Base-by-base conservation (phyloP, 2,329 filamentous ascomycete genomes). In the Epicoccum sorghinum region DNA sequence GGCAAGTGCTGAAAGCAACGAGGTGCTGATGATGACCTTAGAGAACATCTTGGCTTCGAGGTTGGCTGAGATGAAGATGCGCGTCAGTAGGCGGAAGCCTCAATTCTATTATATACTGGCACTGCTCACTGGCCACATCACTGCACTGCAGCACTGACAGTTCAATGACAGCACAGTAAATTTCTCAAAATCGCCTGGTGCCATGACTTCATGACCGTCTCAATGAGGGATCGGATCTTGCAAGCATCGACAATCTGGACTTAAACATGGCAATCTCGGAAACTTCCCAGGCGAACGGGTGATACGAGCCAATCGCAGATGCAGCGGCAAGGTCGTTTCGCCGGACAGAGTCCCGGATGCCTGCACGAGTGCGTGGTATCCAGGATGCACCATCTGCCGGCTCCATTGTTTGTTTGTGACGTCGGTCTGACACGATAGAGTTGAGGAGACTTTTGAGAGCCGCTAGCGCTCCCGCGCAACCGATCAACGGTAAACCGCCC, bases 161-260 rank as follows among this genome's bases (percentile, higher is more conserved):
- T 22, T 63, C 54, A 25, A 70, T 69, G 64, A 70, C 67, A 61
- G 44, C 55, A 54, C 13, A 54, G 33, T 32, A 47, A 41, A 50
- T 54, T 39, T 38, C 42, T 52, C 14, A 9, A 55, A 51, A 46
- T 46, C 40, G 52, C 37, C 45, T 57, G 50, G 46, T 35, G 38
- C 52, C 46, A 73, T 74, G 71, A 74, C 65, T 69, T 74, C 71
- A 74, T 73, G 69, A 72, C 67, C 57, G 46, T 60, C 54, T 60
- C 32, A 58, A 70, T 55, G 51, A 62, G 69, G 69, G 50, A 66
- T 56, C 51, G 59, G 42, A 41, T 54, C 50, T 56, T 33, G 51
- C 58, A 59, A 45, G 47, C 55, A 66, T 62, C 39, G 55, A 48
- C 45, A 65, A 63, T 55, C 47, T 55, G 46, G 48, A 58, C 45